phyloP scores from a whole-genome alignment of 1,284 basidiomycete species.

The Tilletia setariae region DNA sequence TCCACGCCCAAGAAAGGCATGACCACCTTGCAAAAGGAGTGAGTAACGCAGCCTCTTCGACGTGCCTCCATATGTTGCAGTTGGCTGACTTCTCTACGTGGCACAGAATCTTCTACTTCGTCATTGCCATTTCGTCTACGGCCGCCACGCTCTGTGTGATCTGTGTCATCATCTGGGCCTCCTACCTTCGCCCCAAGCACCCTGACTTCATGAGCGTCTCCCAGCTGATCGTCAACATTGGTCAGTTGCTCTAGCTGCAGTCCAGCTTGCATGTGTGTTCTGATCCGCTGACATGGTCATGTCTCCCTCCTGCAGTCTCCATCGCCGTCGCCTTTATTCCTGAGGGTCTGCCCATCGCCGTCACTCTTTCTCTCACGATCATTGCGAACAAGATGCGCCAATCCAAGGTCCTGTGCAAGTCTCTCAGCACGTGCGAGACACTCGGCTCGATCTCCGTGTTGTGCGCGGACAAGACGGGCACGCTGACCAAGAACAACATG shows the following conservation, averaged over 20 bases:
- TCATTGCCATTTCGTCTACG: conserved; percentile 58
- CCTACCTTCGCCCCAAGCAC: conserved; percentile 58
- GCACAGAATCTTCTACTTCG: conserved; percentile 57
- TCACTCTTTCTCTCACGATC: conserved; percentile 68
- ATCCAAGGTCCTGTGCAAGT: conserved; percentile 67
- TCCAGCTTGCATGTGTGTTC: not conserved
- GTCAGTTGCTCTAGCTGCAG: not conserved
- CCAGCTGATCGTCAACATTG: conserved; percentile 52
- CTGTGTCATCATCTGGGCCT: conserved; percentile 62
- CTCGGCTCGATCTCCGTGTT: conserved; percentile 66
- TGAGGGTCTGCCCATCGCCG: conserved; percentile 67
- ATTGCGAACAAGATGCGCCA: conserved; percentile 71
- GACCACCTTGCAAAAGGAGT: conserved; percentile 60
- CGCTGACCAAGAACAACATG: conserved; percentile 71
- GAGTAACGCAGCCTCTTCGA: too few species aligned
- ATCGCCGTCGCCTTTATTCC: conserved; percentile 68
- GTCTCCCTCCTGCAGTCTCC: conserved; percentile 63
- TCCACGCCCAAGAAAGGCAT: conserved; percentile 56
- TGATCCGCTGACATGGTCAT: not conserved
- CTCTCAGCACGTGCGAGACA: conserved; percentile 67
- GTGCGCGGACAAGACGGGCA: conserved; percentile 73
- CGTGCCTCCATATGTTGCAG: not conserved
- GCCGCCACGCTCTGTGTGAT: conserved; percentile 60
- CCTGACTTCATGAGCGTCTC: conserved; percentile 64
- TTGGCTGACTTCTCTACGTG: conserved; percentile 29